Evolutionary conservation across 306 rosid genomes (phyloP).

Genomic region (Cotoneaster glaucophyllus): DNA sequence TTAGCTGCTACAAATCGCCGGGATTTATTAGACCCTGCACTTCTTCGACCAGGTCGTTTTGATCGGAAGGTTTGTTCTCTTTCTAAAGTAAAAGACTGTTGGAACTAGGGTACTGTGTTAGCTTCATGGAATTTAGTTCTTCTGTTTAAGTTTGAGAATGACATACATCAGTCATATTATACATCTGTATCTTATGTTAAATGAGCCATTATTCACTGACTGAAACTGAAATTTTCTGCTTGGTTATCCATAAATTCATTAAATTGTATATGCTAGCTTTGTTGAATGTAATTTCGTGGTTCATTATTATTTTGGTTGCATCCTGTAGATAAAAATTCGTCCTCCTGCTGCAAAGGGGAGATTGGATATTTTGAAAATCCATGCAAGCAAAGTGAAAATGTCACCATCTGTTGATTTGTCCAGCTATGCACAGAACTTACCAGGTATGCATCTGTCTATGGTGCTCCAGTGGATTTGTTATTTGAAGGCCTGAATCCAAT

Average conservation of each 20-base stretch:
- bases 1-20: conserved; percentile 95
- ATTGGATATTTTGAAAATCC: conserved; percentile 79
- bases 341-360: conserved; percentile 93
- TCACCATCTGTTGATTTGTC: conserved; percentile 82
- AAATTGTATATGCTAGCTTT: conserved; percentile 8
- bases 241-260: conserved; percentile 10
- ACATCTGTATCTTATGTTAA: background rate
- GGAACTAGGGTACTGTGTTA: background rate
- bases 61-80: conserved; percentile 87
- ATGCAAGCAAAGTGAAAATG: conserved; percentile 89
- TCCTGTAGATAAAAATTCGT: conserved; percentile 66
- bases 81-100: conserved; percentile 2
- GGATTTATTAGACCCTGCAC: conserved; percentile 97
- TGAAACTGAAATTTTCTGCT: conserved; percentile 8
- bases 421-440: conserved; percentile 80
- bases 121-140: conserved; percentile 9
- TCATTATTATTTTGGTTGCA: conserved; percentile 24
- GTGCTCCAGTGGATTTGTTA: conserved; percentile 4
- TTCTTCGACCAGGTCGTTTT: conserved; percentile 97
- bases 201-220: background rate
- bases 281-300: background rate
- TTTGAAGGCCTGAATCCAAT: conserved; percentile 21
- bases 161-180: background rate
- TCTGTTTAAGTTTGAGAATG: conserved; percentile 8
- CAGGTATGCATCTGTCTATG: conserved; percentile 45